Conservation (phyloP, 495 filamentous ascomycete genomes). For the Penicillium herquei region DNA sequence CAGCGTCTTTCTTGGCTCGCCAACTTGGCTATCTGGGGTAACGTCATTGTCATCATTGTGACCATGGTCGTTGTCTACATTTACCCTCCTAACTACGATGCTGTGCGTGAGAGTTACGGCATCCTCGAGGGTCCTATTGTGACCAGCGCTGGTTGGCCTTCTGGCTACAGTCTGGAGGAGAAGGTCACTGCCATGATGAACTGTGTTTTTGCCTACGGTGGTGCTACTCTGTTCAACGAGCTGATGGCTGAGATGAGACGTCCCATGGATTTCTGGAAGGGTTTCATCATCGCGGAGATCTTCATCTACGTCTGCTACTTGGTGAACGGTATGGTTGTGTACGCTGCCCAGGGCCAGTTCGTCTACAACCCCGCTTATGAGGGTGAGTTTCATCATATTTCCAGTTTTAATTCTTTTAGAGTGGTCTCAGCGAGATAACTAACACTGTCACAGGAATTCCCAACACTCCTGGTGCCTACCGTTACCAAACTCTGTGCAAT, state of each 20-base stretch:
- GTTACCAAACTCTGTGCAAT: conserved; percentile 55
- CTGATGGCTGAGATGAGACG: conserved; percentile 66
- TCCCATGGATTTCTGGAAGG: conserved; percentile 62
- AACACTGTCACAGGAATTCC: conserved; percentile 9
- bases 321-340: conserved; percentile 56
- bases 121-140: conserved; percentile 23
- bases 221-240: conserved; percentile 59
- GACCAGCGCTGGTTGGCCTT: conserved; percentile 24
- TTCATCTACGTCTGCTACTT: conserved; percentile 54
- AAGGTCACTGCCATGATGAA: conserved; percentile 57
- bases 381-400: conserved; percentile 35
- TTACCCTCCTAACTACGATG: conserved; percentile 46
- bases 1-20: conserved; percentile 54
- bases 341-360: conserved; percentile 57
- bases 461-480: conserved; percentile 25
- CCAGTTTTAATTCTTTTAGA: too few relatives aligned
- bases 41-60: conserved; percentile 48
- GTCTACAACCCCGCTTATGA: conserved; percentile 49
- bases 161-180: conserved; percentile 25
- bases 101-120: conserved; percentile 16
- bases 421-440: not conserved
- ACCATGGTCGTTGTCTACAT: conserved; percentile 52
- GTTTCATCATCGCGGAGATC: conserved; percentile 49
- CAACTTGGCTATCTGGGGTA: conserved; percentile 55
- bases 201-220: conserved; percentile 59